Evolutionary conservation across 345 rosid species (phyloP).

Genomic region (Triadica sebifera): DNA sequence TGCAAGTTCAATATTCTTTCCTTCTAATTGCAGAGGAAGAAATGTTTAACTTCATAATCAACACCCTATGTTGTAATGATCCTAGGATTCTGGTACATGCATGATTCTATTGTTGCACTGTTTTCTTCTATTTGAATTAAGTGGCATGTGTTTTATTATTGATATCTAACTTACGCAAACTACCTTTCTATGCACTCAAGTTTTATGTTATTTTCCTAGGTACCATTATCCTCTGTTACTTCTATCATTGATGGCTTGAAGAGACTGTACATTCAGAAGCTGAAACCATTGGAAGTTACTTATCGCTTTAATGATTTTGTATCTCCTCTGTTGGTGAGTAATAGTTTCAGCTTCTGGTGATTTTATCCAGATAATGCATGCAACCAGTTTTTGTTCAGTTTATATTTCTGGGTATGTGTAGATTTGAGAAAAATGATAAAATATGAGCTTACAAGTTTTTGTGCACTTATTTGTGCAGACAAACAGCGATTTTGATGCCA

Average conservation of each 20-base stretch:
- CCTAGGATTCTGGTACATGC: neutral
- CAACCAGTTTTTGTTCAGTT: constrained; percentile 19
- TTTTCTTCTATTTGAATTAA: neutral
- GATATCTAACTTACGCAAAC: neutral
- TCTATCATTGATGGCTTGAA: constrained; percentile 91
- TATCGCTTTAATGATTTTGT: constrained; percentile 93
- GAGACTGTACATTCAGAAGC: constrained; percentile 80
- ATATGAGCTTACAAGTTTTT: constrained; percentile 14
- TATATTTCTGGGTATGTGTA: neutral
- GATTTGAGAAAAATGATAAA: neutral
- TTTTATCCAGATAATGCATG: neutral
- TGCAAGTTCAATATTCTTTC: neutral
- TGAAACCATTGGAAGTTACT: constrained; percentile 86
- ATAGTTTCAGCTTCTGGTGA: constrained; percentile 8
- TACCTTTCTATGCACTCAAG: neutral
- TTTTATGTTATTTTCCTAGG: constrained; percentile 34
- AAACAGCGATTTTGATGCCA: constrained; percentile 92
- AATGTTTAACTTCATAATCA: neutral
- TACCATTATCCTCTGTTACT: constrained; percentile 78
- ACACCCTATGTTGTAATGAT: neutral
- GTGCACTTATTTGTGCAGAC: constrained; percentile 42
- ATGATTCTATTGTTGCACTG: neutral
- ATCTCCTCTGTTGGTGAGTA: constrained; percentile 62
- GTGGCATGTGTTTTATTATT: neutral
- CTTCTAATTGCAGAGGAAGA: neutral